A percentile compares a stretch with the other conserved stretches of the same genome.
phyloP scores from a whole-genome alignment of 768 basidiomycete species.

The Lentinula guzmanii region DNA sequence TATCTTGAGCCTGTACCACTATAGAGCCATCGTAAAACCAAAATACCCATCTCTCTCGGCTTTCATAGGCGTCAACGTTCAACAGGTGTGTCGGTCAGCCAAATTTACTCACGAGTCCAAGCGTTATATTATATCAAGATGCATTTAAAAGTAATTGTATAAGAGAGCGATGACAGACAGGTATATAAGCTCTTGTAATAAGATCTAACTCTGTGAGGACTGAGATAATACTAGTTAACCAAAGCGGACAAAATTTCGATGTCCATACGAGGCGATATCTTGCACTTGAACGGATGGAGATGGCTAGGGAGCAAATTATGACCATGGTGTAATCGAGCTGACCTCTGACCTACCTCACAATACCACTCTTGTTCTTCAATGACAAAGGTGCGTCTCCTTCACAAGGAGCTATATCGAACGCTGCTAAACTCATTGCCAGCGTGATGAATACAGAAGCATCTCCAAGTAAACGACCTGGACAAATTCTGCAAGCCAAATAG shows the following conservation, averaged over 20 bases:
- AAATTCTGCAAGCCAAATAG: neutral
- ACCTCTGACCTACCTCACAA: constrained; percentile 2
- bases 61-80: neutral
- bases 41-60: constrained; percentile 14
- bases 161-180: too few relatives aligned
- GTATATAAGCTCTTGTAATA: neutral
- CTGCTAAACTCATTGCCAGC: constrained; percentile 3
- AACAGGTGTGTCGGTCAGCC: neutral
- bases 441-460: constrained; percentile 4
- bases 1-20: constrained; percentile 31
- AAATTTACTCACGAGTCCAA: neutral
- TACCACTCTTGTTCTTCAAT: constrained; percentile 1
- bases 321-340: neutral
- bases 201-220: neutral
- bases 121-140: neutral
- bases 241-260: neutral
- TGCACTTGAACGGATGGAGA: constrained; percentile 4
- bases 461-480: constrained; percentile 7
- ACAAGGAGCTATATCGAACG: constrained; percentile 1
- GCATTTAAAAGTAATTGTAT: too few relatives aligned
- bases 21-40: constrained; percentile 45
- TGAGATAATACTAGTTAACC: neutral
- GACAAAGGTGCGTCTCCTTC: constrained; percentile 1
- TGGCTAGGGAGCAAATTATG: neutral
- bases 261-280: constrained; percentile 5